phyloP scores from a whole-genome alignment of 2,329 filamentous ascomycete genomes.

The Fusarium dimerum region DNA sequence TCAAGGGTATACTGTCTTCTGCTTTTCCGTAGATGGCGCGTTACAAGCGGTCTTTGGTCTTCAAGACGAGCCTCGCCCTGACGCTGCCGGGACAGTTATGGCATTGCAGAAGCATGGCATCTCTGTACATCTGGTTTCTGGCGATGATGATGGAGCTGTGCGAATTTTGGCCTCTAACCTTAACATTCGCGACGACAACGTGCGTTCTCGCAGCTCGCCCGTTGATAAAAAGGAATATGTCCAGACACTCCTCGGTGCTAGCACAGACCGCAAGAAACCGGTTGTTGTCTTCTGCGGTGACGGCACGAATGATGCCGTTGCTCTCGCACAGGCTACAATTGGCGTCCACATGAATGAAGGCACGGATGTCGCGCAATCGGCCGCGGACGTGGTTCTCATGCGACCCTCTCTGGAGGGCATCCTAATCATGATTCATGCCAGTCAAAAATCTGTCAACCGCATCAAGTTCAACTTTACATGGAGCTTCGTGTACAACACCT shows the following conservation, averaged over 20 bases:
- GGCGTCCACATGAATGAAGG: slow-evolving; percentile 67
- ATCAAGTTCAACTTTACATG: slow-evolving; percentile 70
- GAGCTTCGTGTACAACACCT: slow-evolving; percentile 69
- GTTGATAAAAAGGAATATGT: slow-evolving; percentile 50
- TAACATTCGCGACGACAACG: slow-evolving; percentile 38
- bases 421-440: slow-evolving; percentile 57
- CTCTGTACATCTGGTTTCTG: slow-evolving; percentile 50
- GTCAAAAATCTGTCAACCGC: slow-evolving; percentile 44
- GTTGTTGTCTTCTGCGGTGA: slow-evolving; percentile 72
- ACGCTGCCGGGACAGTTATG: slow-evolving; percentile 38
- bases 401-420: slow-evolving; percentile 57
- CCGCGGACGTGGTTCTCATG: slow-evolving; percentile 71
- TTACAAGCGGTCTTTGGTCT: slow-evolving; percentile 48
- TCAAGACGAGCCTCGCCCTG: slow-evolving; percentile 46
- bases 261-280: slow-evolving; percentile 20
- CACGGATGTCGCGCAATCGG: slow-evolving; percentile 65
- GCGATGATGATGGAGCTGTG: slow-evolving; percentile 54
- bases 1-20: slow-evolving; percentile 47
- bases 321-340: slow-evolving; percentile 69
- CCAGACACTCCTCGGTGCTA: slow-evolving; percentile 33
- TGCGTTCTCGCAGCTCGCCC: slow-evolving; percentile 45
- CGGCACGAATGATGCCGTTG: slow-evolving; percentile 77
- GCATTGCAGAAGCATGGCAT: slow-evolving; percentile 41
- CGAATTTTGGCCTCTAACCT: slow-evolving; percentile 40
- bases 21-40: slow-evolving; percentile 41